Percentiles rank a stretch among this genome's conserved stretches.
Evolutionary conservation across 345 rosid genomes (phyloP).

Genomic region (Salix viminalis): DNA sequence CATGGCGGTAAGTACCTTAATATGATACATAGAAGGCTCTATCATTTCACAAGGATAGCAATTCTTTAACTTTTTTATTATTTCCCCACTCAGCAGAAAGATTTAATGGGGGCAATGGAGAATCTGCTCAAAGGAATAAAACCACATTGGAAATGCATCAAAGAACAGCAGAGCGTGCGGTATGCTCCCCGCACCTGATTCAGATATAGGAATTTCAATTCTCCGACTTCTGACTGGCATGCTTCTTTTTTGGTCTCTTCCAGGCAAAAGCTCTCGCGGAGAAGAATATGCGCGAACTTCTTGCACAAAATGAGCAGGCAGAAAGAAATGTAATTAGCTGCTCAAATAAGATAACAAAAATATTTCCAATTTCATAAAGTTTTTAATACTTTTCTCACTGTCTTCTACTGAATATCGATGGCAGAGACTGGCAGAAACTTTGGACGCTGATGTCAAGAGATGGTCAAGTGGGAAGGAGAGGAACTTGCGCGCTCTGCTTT

Average conservation of each 20-base stretch:
- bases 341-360: constrained; percentile 2
- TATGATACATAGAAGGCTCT: neutral
- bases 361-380: neutral
- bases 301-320: constrained; percentile 80
- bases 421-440: constrained; percentile 73
- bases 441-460: constrained; percentile 86
- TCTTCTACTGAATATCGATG: constrained; percentile 15
- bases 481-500: constrained; percentile 85
- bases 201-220: neutral
- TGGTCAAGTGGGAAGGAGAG: constrained; percentile 89
- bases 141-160: constrained; percentile 73
- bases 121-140: constrained; percentile 59
- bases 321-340: constrained; percentile 69
- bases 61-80: constrained; percentile 25
- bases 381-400: constrained; percentile 14
- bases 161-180: constrained; percentile 79
- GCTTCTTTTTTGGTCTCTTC: constrained; percentile 24
- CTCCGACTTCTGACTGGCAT: constrained; percentile 13
- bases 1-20: constrained; percentile 37
- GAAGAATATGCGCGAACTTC: constrained; percentile 82
- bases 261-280: constrained; percentile 95
- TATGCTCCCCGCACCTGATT: constrained; percentile 29
- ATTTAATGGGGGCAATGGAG: constrained; percentile 41
- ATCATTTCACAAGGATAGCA: neutral
- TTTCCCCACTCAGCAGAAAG: constrained; percentile 27